phyloP scores from a whole-genome alignment of 768 basidiomycete genomes.

The Thelephora aurantiotincta region DNA sequence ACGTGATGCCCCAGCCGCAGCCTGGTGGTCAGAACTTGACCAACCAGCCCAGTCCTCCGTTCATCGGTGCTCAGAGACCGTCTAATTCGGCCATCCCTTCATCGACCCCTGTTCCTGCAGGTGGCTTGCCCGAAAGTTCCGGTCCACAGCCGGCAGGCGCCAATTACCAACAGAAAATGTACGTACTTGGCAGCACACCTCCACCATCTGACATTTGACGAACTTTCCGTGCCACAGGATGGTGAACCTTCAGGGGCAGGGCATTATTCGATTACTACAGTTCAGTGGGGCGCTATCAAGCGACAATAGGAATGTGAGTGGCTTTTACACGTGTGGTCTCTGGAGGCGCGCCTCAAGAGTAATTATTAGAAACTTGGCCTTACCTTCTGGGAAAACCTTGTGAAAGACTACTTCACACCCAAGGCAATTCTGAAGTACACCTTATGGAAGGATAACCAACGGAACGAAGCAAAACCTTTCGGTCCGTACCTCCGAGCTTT shows the following conservation, averaged over 20 bases:
- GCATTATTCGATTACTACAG: conserved; percentile 46
- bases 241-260: conserved; percentile 32
- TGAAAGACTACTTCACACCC: conserved; percentile 57
- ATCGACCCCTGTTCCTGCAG: background rate
- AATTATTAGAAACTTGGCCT: conserved; percentile 41
- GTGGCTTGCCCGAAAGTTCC: background rate
- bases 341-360: background rate
- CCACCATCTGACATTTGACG: too few species aligned
- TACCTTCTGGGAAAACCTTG: conserved; percentile 50
- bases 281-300: conserved; percentile 53
- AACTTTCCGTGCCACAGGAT: too few species aligned
- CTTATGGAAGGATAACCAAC: conserved; percentile 77
- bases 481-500: conserved; percentile 30
- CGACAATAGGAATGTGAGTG: conserved; percentile 34
- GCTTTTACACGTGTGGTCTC: conserved; percentile 2
- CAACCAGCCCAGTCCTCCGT: background rate
- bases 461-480: conserved; percentile 70
- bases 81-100: background rate
- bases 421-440: conserved; percentile 67
- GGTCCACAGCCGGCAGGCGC: background rate
- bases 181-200: too few species aligned
- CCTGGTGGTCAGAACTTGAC: background rate
- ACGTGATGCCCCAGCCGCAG: conserved; percentile 13
- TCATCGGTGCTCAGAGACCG: background rate
- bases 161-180: too few species aligned